Evolutionary conservation across 768 basidiomycete species (phyloP).

Genomic region (Auricularia auricula-judae): DNA sequence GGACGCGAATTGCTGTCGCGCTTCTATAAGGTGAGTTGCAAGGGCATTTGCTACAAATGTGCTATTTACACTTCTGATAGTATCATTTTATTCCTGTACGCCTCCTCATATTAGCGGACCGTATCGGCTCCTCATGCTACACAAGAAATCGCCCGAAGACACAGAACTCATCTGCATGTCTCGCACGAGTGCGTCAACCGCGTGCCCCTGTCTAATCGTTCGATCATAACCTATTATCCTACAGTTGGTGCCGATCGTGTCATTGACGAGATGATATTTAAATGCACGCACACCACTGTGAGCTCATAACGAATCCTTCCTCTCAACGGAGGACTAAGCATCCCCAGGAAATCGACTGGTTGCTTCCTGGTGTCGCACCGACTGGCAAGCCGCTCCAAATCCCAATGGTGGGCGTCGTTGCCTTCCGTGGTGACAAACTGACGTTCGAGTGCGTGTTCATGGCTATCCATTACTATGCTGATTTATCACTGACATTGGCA

Average conservation of each 20-base stretch:
- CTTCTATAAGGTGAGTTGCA: conserved; percentile 35
- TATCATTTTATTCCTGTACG: conserved; percentile 40
- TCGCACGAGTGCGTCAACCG: conserved; percentile 35
- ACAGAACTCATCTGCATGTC: conserved; percentile 33
- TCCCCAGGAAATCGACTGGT: conserved; percentile 30
- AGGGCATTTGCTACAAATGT: neutral
- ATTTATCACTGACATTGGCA: neutral
- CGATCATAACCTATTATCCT: neutral
- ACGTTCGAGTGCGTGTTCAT: conserved; percentile 31
- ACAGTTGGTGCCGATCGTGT: conserved; percentile 32
- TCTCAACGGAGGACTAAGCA: neutral
- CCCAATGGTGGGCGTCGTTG: conserved; percentile 47
- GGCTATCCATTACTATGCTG: neutral
- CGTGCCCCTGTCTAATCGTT: no score
- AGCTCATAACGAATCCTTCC: neutral
- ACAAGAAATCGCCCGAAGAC: conserved; percentile 37
- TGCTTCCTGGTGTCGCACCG: conserved; percentile 43
- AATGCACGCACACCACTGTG: conserved; percentile 29
- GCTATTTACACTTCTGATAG: conserved; percentile 10
- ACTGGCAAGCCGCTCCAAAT: conserved; percentile 37
- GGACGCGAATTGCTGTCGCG: conserved; percentile 37
- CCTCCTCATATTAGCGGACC: neutral
- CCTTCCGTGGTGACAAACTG: conserved; percentile 40
- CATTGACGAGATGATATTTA: conserved; percentile 41
- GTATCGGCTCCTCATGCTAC: conserved; percentile 10